Conservation (phyloP, 306 rosid species). For the Trifolium fragiferum region DNA sequence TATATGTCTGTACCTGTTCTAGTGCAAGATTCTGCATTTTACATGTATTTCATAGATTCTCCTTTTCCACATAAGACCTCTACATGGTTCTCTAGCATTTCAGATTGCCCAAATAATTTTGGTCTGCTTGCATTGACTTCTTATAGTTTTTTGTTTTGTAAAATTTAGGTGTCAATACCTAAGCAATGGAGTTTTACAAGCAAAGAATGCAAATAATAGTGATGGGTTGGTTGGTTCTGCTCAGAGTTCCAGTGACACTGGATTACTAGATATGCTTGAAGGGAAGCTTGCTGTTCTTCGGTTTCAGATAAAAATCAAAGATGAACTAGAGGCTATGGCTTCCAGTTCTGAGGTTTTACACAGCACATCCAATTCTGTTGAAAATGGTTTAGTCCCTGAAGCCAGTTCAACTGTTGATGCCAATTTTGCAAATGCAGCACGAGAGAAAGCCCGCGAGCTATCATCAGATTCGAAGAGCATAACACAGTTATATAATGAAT, state of each 20-base stretch:
- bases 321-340: slow-evolving; percentile 79
- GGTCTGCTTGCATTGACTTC: slow-evolving; percentile 26
- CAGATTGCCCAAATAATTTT: slow-evolving; percentile 21
- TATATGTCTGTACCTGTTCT: slow-evolving; percentile 11
- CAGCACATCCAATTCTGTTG: slow-evolving; percentile 56
- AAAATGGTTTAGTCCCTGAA: slow-evolving; percentile 57
- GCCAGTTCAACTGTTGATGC: slow-evolving; percentile 51
- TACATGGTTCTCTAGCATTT: slow-evolving; percentile 27
- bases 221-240: slow-evolving; percentile 72
- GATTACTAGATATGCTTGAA: slow-evolving; percentile 90
- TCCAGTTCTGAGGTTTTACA: slow-evolving; percentile 68
- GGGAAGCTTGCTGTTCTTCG: slow-evolving; percentile 98
- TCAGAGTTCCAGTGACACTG: slow-evolving; percentile 70
- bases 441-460: slow-evolving; percentile 76
- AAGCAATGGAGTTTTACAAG: slow-evolving; percentile 93
- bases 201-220: slow-evolving; percentile 72
- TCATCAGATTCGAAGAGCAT: slow-evolving; percentile 82
- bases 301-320: slow-evolving; percentile 90
- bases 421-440: slow-evolving; percentile 52
- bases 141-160: slow-evolving; percentile 42
- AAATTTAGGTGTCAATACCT: slow-evolving; percentile 83
- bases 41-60: slow-evolving; percentile 12
- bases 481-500: slow-evolving; percentile 93
- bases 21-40: slow-evolving; percentile 1
- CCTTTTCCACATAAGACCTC: slow-evolving; percentile 2